phyloP scores from a whole-genome alignment of 2,329 filamentous ascomycete genomes.

The Colletotrichum liriopes region DNA sequence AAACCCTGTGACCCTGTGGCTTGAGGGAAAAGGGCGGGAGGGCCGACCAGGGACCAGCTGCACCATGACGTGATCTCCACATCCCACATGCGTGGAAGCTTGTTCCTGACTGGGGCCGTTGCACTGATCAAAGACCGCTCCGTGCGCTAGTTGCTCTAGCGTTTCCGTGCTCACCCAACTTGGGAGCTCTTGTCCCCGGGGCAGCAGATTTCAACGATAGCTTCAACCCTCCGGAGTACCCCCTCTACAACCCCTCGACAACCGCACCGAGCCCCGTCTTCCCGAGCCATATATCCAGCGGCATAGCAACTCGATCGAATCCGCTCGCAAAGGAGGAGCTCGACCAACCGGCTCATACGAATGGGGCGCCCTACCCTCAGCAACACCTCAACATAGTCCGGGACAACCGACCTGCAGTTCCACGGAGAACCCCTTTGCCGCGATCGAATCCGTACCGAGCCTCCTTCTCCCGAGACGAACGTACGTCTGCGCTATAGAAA shows the following conservation, averaged over 20 bases:
- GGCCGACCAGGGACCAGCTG: slow-evolving; percentile 25
- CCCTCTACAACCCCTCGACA: slow-evolving; percentile 27
- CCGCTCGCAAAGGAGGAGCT: slow-evolving; percentile 31
- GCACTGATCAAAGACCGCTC: slow-evolving; percentile 19
- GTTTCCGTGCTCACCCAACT: slow-evolving; percentile 13
- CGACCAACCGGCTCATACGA: slow-evolving; percentile 14
- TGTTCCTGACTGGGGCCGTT: slow-evolving; percentile 41
- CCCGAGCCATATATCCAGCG: background rate
- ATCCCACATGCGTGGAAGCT: slow-evolving; percentile 39
- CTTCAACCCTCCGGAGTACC: slow-evolving; percentile 29
- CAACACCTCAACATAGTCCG: slow-evolving; percentile 6
- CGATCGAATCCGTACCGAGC: background rate
- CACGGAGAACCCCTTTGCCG: slow-evolving; percentile 1
- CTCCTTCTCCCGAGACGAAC: background rate
- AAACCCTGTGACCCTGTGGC: slow-evolving; percentile 30
- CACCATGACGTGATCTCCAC: slow-evolving; percentile 43
- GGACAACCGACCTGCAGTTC: slow-evolving; percentile 21
- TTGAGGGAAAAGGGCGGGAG: background rate
- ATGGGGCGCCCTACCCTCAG: slow-evolving; percentile 5
- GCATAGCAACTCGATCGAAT: slow-evolving; percentile 1
- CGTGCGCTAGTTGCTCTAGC: slow-evolving; percentile 25
- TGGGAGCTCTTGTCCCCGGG: slow-evolving; percentile 19
- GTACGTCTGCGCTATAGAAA: background rate
- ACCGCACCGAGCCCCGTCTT: slow-evolving; percentile 1
- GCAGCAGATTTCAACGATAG: slow-evolving; percentile 39